Conservation (phyloP, 2,329 filamentous ascomycete genomes). For the Aurifilum marmelostoma region DNA sequence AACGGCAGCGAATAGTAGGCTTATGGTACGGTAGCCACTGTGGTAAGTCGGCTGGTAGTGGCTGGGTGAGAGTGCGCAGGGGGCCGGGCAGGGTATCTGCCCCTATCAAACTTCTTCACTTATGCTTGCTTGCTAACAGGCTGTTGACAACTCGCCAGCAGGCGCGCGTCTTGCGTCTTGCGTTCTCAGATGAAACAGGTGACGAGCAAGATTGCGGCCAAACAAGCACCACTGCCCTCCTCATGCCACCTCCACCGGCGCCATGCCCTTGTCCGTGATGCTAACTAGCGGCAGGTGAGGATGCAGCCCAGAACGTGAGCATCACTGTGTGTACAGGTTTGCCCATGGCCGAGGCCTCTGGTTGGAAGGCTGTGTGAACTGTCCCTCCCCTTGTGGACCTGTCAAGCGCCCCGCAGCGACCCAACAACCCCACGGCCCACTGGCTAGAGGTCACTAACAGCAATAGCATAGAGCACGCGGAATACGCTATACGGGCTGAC, state of each 20-base stretch:
- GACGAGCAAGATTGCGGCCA: conserved; percentile 4
- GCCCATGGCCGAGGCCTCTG: conserved; percentile 5
- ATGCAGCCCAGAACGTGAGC: not conserved
- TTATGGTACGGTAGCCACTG: not conserved
- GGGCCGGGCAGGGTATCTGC: not conserved
- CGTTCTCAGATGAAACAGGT: conserved; percentile 1
- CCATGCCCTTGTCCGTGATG: not conserved
- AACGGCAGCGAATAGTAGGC: not conserved
- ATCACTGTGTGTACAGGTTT: not conserved
- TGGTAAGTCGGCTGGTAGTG: not conserved
- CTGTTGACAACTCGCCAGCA: not conserved
- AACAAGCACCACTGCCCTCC: not conserved
- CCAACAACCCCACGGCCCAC: not conserved
- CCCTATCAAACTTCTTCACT: not conserved
- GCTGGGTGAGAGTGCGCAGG: not conserved
- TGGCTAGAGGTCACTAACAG: not conserved
- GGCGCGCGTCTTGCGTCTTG: not conserved
- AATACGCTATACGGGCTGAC: not conserved
- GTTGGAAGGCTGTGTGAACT: conserved; percentile 14
- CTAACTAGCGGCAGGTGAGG: not conserved
- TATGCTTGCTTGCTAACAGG: not conserved
- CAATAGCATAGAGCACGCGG: not conserved
- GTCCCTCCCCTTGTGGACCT: not conserved
- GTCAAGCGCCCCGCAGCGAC: not conserved
- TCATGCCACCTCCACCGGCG: not conserved